A percentile compares a stretch with the other conserved stretches of the same genome.
These are phyloP conservation scores for Sporisorium reilianum DNA, from an alignment of 1,284 basidiomycete genomes.

Conservation along the genomic window DNA sequence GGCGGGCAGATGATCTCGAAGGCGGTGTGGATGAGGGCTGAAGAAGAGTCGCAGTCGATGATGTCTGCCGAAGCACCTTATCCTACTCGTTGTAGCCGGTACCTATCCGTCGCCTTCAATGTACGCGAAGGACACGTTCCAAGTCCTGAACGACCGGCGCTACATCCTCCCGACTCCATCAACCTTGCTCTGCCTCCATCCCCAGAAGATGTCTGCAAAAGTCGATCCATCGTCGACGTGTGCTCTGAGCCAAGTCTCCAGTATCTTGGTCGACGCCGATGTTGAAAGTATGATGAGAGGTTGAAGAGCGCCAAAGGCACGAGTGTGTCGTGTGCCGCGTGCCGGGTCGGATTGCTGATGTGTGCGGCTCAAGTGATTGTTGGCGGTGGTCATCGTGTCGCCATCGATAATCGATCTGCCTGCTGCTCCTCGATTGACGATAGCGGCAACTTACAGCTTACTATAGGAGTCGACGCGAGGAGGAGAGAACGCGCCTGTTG, in stretches of 20 bases:
- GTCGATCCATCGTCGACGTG: neutral
- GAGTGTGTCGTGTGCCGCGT: neutral
- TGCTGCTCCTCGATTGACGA: conserved; percentile 2
- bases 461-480: conserved; percentile 13
- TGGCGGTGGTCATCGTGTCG: neutral
- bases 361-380: neutral
- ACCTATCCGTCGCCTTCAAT: neutral
- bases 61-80: too few species aligned
- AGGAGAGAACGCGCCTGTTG: conserved; percentile 12
- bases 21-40: neutral
- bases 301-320: neutral
- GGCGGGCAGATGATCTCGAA: neutral
- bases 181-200: neutral
- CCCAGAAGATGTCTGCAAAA: neutral
- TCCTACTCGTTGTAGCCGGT: neutral
- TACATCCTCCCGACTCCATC: neutral
- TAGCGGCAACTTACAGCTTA: conserved; percentile 41
- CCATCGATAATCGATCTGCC: neutral
- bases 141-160: neutral
- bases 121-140: neutral
- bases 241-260: neutral
- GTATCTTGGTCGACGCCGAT: neutral
- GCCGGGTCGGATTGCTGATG: neutral
- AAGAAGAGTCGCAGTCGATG: neutral
- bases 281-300: neutral